Percentiles rank a stretch among this genome's conserved stretches.
Conservation (phyloP, 176 grass and related monocot species). For the Metroxylon sagu region DNA sequence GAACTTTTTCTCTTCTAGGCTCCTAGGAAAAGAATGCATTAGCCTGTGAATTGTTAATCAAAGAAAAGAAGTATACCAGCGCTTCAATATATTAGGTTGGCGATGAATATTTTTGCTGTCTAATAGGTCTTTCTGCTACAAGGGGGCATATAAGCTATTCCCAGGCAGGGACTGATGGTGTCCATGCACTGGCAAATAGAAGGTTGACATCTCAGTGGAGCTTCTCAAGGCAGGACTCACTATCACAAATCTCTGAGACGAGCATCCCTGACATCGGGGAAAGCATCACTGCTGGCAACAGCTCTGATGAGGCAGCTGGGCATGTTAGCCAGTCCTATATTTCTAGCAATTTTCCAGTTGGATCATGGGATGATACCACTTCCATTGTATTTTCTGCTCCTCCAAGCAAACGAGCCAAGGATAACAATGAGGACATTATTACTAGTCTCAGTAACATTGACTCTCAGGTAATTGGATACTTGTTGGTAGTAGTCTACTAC, state of each 20-base stretch:
- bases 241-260: slow-evolving; percentile 29
- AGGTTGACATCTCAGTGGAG: slow-evolving; percentile 35
- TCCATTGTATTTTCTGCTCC: slow-evolving; percentile 18
- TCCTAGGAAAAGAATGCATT: no score
- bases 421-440: slow-evolving; percentile 19
- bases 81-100: neutral
- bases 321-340: slow-evolving; percentile 6
- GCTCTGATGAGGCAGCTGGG: slow-evolving; percentile 16
- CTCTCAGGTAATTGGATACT: slow-evolving; percentile 6
- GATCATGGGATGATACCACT: slow-evolving; percentile 7
- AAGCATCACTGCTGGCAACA: neutral
- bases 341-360: neutral
- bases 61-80: neutral
- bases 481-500: no score
- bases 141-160: slow-evolving; percentile 15
- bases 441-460: slow-evolving; percentile 27
- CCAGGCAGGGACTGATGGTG: slow-evolving; percentile 1
- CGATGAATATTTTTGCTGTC: neutral
- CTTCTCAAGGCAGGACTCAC: slow-evolving; percentile 29
- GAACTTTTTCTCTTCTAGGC: no score
- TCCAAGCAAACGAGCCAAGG: slow-evolving; percentile 9
- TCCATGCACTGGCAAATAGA: slow-evolving; percentile 17
- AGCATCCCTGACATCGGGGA: slow-evolving; percentile 32
- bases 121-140: slow-evolving; percentile 21
- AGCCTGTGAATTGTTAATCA: no score